These are phyloP conservation scores for Firmiana major DNA, from an alignment of 345 rosid species.

Conservation along the genomic window DNA sequence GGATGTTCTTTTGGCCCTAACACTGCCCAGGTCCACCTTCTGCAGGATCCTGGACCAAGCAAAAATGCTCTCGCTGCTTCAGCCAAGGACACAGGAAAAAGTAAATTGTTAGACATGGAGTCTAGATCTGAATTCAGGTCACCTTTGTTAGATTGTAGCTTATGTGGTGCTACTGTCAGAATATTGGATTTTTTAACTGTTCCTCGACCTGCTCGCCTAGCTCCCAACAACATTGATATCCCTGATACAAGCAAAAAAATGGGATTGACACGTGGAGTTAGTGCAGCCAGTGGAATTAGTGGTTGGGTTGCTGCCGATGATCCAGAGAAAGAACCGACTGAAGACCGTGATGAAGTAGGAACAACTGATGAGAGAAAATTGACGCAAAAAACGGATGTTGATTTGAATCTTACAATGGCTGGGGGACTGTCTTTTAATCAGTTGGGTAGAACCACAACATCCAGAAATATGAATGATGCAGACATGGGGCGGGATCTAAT, in stretches of 20 bases:
- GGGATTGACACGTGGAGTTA: slow-evolving; percentile 78
- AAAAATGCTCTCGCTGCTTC: slow-evolving; percentile 70
- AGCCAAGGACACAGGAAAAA: slow-evolving; percentile 66
- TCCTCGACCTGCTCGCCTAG: slow-evolving; percentile 69
- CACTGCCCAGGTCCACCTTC: slow-evolving; percentile 47
- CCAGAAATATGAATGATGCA: slow-evolving; percentile 51
- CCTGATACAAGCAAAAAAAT: slow-evolving; percentile 85
- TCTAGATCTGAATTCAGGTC: slow-evolving; percentile 73
- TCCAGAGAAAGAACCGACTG: slow-evolving; percentile 65
- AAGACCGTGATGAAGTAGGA: slow-evolving; percentile 88
- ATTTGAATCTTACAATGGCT: slow-evolving; percentile 76
- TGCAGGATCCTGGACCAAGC: slow-evolving; percentile 69
- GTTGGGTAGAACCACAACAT: slow-evolving; percentile 39
- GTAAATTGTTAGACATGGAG: slow-evolving; percentile 59
- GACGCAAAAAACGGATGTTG: slow-evolving; percentile 49
- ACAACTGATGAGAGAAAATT: slow-evolving; percentile 66
- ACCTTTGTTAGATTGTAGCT: slow-evolving; percentile 91
- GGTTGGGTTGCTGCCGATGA: slow-evolving; percentile 93
- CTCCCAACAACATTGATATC: slow-evolving; percentile 60
- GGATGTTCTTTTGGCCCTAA: slow-evolving; percentile 74
- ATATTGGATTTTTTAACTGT: slow-evolving; percentile 84
- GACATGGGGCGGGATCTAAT: slow-evolving; percentile 83
- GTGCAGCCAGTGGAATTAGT: slow-evolving; percentile 99
- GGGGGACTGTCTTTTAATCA: slow-evolving; percentile 67
- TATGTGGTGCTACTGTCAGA: slow-evolving; percentile 93